Percentiles rank a stretch among this genome's conserved stretches.
phyloP scores from a whole-genome alignment of 1,284 basidiomycete species.

The Rhodotorula sp. region DNA sequence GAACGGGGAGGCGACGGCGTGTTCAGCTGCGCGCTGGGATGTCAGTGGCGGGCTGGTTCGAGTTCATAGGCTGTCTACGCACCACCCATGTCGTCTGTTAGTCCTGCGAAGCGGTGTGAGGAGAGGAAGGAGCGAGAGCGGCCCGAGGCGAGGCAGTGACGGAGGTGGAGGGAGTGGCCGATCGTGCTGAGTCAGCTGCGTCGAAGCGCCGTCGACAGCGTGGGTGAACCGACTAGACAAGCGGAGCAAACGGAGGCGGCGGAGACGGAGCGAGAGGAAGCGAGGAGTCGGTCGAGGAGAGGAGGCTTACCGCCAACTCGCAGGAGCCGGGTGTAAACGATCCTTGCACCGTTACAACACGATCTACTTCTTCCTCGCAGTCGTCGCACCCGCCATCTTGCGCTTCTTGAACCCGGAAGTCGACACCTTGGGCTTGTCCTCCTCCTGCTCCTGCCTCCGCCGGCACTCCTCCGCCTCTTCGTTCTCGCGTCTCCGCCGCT shows the following conservation, averaged over 20 bases:
- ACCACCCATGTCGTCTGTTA: constrained; percentile 5
- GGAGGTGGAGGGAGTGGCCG: too few relatives aligned
- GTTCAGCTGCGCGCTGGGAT: constrained; percentile 11
- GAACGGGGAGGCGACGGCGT: constrained; percentile 8
- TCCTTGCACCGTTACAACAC: too few relatives aligned
- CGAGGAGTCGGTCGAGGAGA: not conserved
- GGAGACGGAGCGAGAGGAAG: too few relatives aligned
- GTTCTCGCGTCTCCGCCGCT: not conserved
- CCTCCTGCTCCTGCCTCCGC: not conserved
- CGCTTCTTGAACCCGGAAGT: constrained; percentile 41
- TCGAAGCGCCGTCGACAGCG: too few relatives aligned
- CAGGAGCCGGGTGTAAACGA: too few relatives aligned
- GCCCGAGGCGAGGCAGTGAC: not conserved
- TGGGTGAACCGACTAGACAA: too few relatives aligned
- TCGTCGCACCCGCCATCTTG: constrained; percentile 30
- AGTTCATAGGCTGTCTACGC: not conserved
- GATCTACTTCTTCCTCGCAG: constrained; percentile 12
- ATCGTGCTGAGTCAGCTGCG: too few relatives aligned
- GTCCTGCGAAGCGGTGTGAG: not conserved
- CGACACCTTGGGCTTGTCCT: constrained; percentile 1
- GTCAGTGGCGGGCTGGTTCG: not conserved
- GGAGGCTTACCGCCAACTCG: too few relatives aligned
- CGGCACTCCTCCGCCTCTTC: not conserved
- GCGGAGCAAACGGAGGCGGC: too few relatives aligned
- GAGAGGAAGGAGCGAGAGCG: not conserved